Base-by-base conservation (phyloP, 192 early-diverging fungal species). In the Coemansia sp. region DNA sequence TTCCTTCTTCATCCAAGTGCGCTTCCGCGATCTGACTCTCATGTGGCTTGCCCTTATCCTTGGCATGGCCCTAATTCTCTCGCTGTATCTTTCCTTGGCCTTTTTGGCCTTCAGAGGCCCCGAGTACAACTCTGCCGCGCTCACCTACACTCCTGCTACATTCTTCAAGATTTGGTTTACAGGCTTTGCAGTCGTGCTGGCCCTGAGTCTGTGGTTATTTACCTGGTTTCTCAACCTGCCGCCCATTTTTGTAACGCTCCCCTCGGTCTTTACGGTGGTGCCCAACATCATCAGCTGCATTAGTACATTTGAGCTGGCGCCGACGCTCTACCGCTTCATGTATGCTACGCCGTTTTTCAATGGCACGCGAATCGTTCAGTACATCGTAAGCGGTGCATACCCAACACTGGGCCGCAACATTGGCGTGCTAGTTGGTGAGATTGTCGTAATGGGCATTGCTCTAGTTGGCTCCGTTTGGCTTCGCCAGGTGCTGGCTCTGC, bases 271-370 rank as follows among this genome's bases (percentile, higher is more conserved):
- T 39, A 79, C 77, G 6, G 68, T 79, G 36, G 39, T 79, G 5
- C 57, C 68, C 47, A 83, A 84, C 21, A 69, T 82, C 21, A 68
- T 86, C 72, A 80, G 77, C 26, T 75, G 78, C 10, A 73, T 86
- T 35, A 61, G 70, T n/a, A 71, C 80, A 1, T 52, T 77, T 8
- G 85, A 86, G 37, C 60, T 83, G 58, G 82, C 84, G 33, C 80
- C 85, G 13, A 35, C 31, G 21, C 84, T 86, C 70, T 86, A 78
- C 62, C 73, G 76, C 31, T 73, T 83, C 45, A 65, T 80, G 37
- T 84, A 86, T 43, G 77, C 83, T 16, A 65, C 75, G 65, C 85
- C 85, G 4, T 84, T 83, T 48, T 79, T 72, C 60, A 86, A 86
- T 23, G 83, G 75, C 26, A 66, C 63, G 47, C 76, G 68, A 33